Base-by-base conservation (phyloP, 371 early-diverging fungal species). In the Gilbertella persicaria region DNA sequence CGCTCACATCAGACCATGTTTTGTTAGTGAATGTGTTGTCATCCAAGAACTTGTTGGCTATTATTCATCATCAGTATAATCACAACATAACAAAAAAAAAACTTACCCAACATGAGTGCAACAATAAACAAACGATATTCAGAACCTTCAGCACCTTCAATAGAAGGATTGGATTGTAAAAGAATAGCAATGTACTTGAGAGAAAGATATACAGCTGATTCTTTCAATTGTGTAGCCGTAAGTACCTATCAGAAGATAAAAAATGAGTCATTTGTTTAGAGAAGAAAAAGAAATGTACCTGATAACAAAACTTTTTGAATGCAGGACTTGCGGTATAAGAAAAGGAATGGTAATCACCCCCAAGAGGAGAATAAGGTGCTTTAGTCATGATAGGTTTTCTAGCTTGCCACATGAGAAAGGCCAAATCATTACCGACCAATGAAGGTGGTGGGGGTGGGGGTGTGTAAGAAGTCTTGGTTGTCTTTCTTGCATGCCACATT, bases 41-140 rank as follows among this genome's bases (percentile, higher is more conserved):
- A 48, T 85, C 85, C 61, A 86, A 58, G 56, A 84, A 86, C 46
- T 87, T 87, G 59, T 84, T 84, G 29, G 86, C 86, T 60, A 64
- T 21, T 23, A 28, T 14, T 40, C 13, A 19, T 26, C 2, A 36
- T 41, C 26, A 55, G 26, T 29, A 29, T n/a, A n/a, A 28, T 28
- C 28, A 5, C 28, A 41, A 10, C n/a, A 19, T 21, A 28, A 1
- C 30, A 25, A 9, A 12, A 5, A 23, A 17, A 9, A 23, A 20
- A n/a, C 58, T 55, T 69, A 69, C 70, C 70, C 23, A 78, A 60
- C 86, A 91, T 90, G 33, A 91, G 64, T 9, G 92, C 87, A 20
- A 91, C 90, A 10, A 86, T 85, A 58, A 91, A 88, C 40, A 91
- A 60, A 13, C 88, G 80, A 60, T 86, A 91, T 63, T 91, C 92